Evolutionary conservation across 202 grass and related monocot species (phyloP).

Genomic region (Eragrostis tef): DNA sequence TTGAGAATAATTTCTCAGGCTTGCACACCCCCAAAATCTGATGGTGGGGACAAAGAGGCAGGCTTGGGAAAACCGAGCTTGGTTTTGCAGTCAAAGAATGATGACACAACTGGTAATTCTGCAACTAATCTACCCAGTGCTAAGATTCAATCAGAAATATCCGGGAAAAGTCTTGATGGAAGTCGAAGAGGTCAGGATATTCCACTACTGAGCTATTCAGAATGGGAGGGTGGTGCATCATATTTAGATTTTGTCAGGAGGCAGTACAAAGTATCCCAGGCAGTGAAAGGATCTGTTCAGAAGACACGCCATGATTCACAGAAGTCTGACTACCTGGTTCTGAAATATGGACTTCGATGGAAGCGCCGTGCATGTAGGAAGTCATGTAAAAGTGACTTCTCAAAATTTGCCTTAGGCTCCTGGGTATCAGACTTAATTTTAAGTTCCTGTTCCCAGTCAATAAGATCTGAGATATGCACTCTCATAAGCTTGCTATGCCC

Average conservation of each 20-base stretch:
- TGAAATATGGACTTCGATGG: slow-evolving; percentile 96
- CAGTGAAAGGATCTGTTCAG: slow-evolving; percentile 60
- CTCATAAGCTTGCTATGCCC: slow-evolving; percentile 90
- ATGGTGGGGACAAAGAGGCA: slow-evolving; percentile 75
- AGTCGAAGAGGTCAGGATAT: slow-evolving; percentile 67
- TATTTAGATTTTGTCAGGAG: slow-evolving; percentile 97
- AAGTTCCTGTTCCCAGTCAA: slow-evolving; percentile 97
- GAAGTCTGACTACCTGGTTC: slow-evolving; percentile 75
- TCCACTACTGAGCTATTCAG: slow-evolving; percentile 91
- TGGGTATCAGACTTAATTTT: slow-evolving; percentile 98
- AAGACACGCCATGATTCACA: slow-evolving; percentile 61
- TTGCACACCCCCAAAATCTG: slow-evolving; percentile 90
- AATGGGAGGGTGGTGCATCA: slow-evolving; percentile 95
- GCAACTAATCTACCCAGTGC: slow-evolving; percentile 45
- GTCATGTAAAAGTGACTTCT: slow-evolving; percentile 81
- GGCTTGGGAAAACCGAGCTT: slow-evolving; percentile 67
- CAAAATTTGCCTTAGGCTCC: slow-evolving; percentile 87
- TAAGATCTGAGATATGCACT: slow-evolving; percentile 91
- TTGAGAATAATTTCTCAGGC: slow-evolving; percentile 97
- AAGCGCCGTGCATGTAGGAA: slow-evolving; percentile 76
- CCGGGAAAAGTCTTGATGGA: slow-evolving; percentile 57
- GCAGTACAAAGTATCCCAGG: slow-evolving; percentile 91
- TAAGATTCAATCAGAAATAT: slow-evolving; percentile 62
- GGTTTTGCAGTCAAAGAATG: slow-evolving; percentile 62
- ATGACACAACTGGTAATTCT: slow-evolving; percentile 48